These are phyloP conservation scores for Pilaira anomala DNA, from an alignment of 192 early-diverging fungal genomes.

Conservation along the genomic window DNA sequence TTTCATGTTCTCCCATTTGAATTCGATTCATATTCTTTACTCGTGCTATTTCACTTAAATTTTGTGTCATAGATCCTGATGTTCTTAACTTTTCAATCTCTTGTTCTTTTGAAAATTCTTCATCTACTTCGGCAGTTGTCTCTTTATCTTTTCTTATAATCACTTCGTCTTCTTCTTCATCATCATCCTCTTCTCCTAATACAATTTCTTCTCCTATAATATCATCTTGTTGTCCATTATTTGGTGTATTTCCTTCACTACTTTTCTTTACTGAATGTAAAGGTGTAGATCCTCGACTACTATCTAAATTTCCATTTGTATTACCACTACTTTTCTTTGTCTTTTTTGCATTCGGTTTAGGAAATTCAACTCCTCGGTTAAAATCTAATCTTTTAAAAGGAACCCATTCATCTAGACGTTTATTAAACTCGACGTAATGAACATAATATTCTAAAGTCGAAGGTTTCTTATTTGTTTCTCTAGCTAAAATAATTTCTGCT, in stretches of 20 bases:
- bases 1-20: slow-evolving; percentile 86
- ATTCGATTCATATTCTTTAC: slow-evolving; percentile 95
- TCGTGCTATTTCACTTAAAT: slow-evolving; percentile 85
- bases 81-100: slow-evolving; percentile 95
- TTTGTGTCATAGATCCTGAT: slow-evolving; percentile 96
- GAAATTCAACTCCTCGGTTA: slow-evolving; percentile 65
- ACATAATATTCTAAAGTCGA: slow-evolving; percentile 82
- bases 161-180: slow-evolving; percentile 12
- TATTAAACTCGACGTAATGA: slow-evolving; percentile 96
- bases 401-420: slow-evolving; percentile 98
- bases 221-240: slow-evolving; percentile 3
- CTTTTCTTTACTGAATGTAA: neutral
- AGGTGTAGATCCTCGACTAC: no score
- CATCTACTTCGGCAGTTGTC: slow-evolving; percentile 16
- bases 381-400: slow-evolving; percentile 59
- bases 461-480: slow-evolving; percentile 46
- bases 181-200: neutral
- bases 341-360: slow-evolving; percentile 58
- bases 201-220: slow-evolving; percentile 3
- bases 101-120: slow-evolving; percentile 86
- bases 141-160: slow-evolving; percentile 4
- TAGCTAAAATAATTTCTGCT: slow-evolving; percentile 84
- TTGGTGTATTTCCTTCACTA: neutral
- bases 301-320: neutral
- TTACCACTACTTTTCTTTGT: neutral